Evolutionary conservation across 2,329 filamentous ascomycete species (phyloP).

Genomic region (Microthyrium microscopicum): DNA sequence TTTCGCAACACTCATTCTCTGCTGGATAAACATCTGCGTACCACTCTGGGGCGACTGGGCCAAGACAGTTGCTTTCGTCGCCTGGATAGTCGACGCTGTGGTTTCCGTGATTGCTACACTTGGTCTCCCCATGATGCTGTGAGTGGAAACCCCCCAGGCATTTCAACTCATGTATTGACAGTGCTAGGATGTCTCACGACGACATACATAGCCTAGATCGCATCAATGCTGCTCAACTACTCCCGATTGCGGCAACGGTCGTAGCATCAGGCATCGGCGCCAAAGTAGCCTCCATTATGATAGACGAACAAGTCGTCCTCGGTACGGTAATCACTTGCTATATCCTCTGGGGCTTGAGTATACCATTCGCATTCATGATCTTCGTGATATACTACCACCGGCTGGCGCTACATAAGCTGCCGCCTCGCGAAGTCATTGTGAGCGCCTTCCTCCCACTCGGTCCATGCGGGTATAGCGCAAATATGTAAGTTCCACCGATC

Average conservation of each 20-base stretch:
- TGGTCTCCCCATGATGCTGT: constrained; percentile 42
- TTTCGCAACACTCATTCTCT: constrained; percentile 50
- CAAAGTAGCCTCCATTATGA: constrained; percentile 44
- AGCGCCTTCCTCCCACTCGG: constrained; percentile 52
- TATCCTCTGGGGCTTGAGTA: constrained; percentile 50
- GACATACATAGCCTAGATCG: constrained; percentile 1
- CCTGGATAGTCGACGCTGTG: constrained; percentile 33
- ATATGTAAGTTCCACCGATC: constrained; percentile 29
- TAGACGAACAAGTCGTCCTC: constrained; percentile 36
- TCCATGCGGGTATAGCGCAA: constrained; percentile 50
- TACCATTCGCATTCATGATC: constrained; percentile 43
- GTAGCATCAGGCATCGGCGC: constrained; percentile 49
- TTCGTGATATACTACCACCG: constrained; percentile 55
- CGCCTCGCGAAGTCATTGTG: constrained; percentile 49
- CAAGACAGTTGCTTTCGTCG: constrained; percentile 27
- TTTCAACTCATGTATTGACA: background rate
- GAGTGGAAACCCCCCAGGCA: constrained; percentile 13
- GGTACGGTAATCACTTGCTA: constrained; percentile 49
- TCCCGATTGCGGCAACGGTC: constrained; percentile 50
- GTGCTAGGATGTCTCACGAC: constrained; percentile 1
- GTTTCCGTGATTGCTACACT: constrained; percentile 31
- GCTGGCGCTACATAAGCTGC: constrained; percentile 48
- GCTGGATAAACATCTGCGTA: constrained; percentile 43
- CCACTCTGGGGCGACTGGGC: constrained; percentile 44
- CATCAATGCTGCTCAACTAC: constrained; percentile 48